These are phyloP conservation scores for Pichia paraexigua DNA, from an alignment of 805 yeast genomes.

Conservation along the genomic window DNA sequence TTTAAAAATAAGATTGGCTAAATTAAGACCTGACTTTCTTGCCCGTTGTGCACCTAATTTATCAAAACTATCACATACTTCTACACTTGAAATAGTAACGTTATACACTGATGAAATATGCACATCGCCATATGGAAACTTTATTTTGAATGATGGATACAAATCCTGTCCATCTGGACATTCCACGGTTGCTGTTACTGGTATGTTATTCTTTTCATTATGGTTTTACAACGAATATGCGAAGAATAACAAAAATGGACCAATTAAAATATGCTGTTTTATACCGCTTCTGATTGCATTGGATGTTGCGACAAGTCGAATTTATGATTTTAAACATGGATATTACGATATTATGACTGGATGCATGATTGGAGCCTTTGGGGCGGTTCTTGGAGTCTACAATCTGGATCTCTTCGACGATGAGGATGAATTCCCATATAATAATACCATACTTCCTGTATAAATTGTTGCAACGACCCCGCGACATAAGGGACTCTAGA, in stretches of 20 bases:
- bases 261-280: constrained; percentile 15
- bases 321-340: constrained; percentile 89
- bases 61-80: neutral
- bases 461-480: neutral
- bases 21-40: constrained; percentile 84
- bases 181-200: constrained; percentile 61
- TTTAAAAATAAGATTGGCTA: constrained; percentile 72
- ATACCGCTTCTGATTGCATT: constrained; percentile 32
- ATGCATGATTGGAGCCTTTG: constrained; percentile 22
- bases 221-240: constrained; percentile 25
- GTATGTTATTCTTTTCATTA: constrained; percentile 50
- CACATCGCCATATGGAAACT: constrained; percentile 28
- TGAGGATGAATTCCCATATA: constrained; percentile 3
- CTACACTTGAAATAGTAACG: constrained; percentile 2
- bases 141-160: constrained; percentile 48
- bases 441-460: neutral
- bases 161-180: constrained; percentile 80
- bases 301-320: constrained; percentile 41
- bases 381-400: neutral
- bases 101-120: constrained; percentile 26
- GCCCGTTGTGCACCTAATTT: constrained; percentile 52
- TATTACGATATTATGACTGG: constrained; percentile 75
- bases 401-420: constrained; percentile 2
- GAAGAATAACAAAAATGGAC: neutral
- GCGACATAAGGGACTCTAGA: too few species aligned